Evolutionary conservation across 371 early-diverging fungal genomes (phyloP).

Genomic region (Fennellomyces sp.): DNA sequence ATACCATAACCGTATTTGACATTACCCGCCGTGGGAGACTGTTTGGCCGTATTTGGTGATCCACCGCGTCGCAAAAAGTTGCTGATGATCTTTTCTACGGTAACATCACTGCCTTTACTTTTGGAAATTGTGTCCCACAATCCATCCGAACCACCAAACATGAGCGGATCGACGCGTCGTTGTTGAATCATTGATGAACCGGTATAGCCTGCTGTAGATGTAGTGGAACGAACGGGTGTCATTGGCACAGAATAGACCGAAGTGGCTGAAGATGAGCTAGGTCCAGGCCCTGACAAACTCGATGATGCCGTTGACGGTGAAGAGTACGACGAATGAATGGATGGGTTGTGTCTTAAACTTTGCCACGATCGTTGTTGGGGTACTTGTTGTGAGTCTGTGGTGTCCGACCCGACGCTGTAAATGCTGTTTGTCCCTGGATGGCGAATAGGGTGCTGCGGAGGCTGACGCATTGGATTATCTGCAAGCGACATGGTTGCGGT

Average conservation of each 20-base stretch:
- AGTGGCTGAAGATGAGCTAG: slow-evolving; percentile 1
- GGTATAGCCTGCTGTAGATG: slow-evolving; percentile 22
- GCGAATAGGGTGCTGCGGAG: slow-evolving; percentile 4
- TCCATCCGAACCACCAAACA: slow-evolving; percentile 50
- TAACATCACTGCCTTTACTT: slow-evolving; percentile 35
- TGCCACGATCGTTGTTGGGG: slow-evolving; percentile 2
- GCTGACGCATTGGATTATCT: slow-evolving; percentile 5
- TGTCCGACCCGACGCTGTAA: slow-evolving; percentile 15
- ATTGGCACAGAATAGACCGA: slow-evolving; percentile 20
- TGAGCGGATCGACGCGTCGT: slow-evolving; percentile 37
- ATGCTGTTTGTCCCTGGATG: slow-evolving; percentile 19
- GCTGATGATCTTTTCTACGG: slow-evolving; percentile 46
- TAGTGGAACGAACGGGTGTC: slow-evolving; percentile 24
- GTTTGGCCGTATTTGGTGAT: slow-evolving; percentile 53
- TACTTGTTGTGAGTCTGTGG: slow-evolving; percentile 4
- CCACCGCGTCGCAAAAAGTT: slow-evolving; percentile 50
- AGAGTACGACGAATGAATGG: slow-evolving; percentile 4
- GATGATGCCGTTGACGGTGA: slow-evolving; percentile 15
- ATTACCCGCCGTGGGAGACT: slow-evolving; percentile 25
- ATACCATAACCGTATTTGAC: slow-evolving; percentile 52
- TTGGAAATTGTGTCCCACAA: slow-evolving; percentile 50
- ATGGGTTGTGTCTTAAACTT: slow-evolving; percentile 16
- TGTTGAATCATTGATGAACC: slow-evolving; percentile 33
- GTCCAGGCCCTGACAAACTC: neutral
- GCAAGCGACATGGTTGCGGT: slow-evolving; percentile 8